These are phyloP conservation scores for Aspergillus sp. DNA, from an alignment of 2,329 filamentous ascomycete genomes.

Conservation along the genomic window DNA sequence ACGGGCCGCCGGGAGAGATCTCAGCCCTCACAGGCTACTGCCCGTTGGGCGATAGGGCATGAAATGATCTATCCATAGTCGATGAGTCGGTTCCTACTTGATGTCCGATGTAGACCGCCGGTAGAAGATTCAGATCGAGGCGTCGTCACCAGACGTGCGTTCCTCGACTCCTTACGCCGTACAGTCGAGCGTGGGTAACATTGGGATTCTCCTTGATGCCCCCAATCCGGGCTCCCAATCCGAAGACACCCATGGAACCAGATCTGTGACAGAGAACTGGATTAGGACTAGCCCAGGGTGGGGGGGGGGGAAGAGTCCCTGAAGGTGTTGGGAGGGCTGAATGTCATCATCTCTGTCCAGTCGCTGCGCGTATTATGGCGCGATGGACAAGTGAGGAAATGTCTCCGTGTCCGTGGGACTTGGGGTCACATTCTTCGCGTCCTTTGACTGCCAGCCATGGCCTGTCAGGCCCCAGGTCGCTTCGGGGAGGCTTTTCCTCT, in stretches of 20 bases:
- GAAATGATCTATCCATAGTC: too few species aligned
- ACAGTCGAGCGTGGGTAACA: not conserved
- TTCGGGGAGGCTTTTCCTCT: not conserved
- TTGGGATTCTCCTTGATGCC: constrained; percentile 4
- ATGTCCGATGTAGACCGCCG: not conserved
- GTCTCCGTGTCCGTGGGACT: not conserved
- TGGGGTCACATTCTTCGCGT: too few species aligned
- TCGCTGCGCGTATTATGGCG: not conserved
- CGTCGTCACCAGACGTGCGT: not conserved
- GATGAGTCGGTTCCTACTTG: not conserved
- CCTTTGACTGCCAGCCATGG: too few species aligned
- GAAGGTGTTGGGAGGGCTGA: too few species aligned
- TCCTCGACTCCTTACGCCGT: not conserved
- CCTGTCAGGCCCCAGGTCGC: not conserved
- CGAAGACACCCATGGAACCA: constrained; percentile 17
- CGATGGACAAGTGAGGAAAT: not conserved
- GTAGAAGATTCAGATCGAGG: not conserved
- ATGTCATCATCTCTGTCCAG: too few species aligned
- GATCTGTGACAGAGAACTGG: constrained; percentile 17
- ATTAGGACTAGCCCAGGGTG: constrained; percentile 12
- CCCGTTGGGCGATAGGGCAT: too few species aligned
- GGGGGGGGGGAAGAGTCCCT: constrained; percentile 4
- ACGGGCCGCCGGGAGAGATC: too few species aligned
- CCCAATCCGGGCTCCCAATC: constrained; percentile 14
- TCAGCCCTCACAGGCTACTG: too few species aligned